Base-by-base conservation (phyloP, 768 basidiomycete species). In the Tylopilus sp. region DNA sequence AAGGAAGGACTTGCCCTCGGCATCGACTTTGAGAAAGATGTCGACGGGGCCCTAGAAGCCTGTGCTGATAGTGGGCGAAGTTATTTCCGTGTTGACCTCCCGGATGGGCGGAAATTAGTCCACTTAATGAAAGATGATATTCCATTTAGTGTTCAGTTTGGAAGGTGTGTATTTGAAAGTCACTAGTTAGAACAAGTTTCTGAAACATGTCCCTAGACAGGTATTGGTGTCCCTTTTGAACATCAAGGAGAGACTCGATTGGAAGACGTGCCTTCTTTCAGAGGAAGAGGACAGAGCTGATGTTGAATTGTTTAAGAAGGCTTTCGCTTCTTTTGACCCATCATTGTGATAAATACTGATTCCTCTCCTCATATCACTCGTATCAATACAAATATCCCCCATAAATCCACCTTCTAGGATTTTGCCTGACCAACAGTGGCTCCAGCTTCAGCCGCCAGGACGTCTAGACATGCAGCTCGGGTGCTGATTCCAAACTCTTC, bases 21-120 rank as follows among this genome's bases (percentile, higher is more conserved):
- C 4, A 78, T 93, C 42, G 82, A 84, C 51, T 94, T 93, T 67
- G 89, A 91, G 55, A 71, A 72, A 23, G 83, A 92, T 51, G 71
- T 84, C 0, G 85, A 85, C 30, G 76, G 74, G 20, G 85, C 88
- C 18, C 65, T 90, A 60, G 71, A 74, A 31, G 69, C 73, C 13
- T 69, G 67, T 42, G 78, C 74, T 49, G 73, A 76, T 25, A 76
- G 76, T 36, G 75, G 84, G 11, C 73, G 74, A 49, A 83, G 88
- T 49, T 98, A 98, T 69, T 97, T 98, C 73, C 82, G 82, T 57
- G 87, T 98, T 5, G 92, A 97, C 59, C 71, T 98, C 45, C 95
- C 97, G 0, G 82, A 85, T 57, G 94, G 95, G 22, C 77, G 77
- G 55, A 88, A 80, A 70, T 74, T 98, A 75, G 84, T 98, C 30